Conservation (phyloP, 1,139 yeast genomes). For the Blastobotrys petasosporus region DNA sequence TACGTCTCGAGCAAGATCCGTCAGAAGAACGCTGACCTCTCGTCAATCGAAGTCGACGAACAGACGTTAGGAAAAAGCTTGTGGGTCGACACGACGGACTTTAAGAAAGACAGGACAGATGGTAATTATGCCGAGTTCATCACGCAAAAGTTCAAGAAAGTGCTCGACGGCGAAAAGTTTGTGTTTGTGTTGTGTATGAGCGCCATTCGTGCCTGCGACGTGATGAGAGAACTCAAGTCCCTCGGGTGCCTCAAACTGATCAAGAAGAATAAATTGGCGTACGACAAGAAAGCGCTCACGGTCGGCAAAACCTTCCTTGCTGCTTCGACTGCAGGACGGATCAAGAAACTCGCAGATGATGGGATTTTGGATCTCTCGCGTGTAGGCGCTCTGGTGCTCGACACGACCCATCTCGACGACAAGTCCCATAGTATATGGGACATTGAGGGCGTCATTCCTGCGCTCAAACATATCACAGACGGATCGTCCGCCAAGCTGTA, state of each 20-base stretch:
- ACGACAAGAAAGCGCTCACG: constrained; percentile 49
- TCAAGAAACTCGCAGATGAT: constrained; percentile 44
- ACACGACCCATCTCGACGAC: constrained; percentile 55
- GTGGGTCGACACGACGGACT: constrained; percentile 49
- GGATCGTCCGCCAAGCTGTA: constrained; percentile 20
- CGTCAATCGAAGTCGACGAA: constrained; percentile 59
- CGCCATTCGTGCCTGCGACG: constrained; percentile 69
- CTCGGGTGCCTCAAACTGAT: constrained; percentile 56
- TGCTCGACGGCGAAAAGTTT: constrained; percentile 28
- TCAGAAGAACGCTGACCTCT: constrained; percentile 48
- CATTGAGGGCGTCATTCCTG: constrained; percentile 30
- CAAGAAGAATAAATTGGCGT: constrained; percentile 56
- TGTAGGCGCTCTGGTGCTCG: constrained; percentile 49
- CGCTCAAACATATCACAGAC: constrained; percentile 23
- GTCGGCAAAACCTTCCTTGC: constrained; percentile 52
- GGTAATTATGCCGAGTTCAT: constrained; percentile 46
- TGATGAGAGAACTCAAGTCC: constrained; percentile 50
- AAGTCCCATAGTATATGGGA: constrained; percentile 65
- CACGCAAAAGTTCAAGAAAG: constrained; percentile 9
- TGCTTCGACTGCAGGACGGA: constrained; percentile 60
- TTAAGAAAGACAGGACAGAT: constrained; percentile 42
- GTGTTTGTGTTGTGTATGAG: constrained; percentile 60
- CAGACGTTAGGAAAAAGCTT: constrained; percentile 44
- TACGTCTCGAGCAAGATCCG: constrained; percentile 49
- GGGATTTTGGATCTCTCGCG: constrained; percentile 34